phyloP scores from a whole-genome alignment of 1,139 yeast species.

The Suhomyces chickasaworum region DNA sequence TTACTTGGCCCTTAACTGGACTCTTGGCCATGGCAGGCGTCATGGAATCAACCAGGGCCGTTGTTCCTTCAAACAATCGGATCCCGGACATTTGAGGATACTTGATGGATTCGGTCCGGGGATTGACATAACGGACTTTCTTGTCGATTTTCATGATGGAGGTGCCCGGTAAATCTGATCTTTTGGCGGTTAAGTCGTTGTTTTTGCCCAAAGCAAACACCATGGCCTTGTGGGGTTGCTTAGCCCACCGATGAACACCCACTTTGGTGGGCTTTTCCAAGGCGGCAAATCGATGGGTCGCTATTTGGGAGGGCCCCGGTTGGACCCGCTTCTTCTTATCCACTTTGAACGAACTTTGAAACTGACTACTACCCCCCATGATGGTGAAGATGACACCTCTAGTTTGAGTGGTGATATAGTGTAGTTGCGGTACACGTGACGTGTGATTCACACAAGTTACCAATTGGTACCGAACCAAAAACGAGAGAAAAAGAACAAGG shows the following conservation, averaged over 20 bases:
- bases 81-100: slow-evolving; percentile 13
- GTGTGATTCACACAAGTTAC: too few relatives aligned
- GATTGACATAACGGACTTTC: slow-evolving; percentile 12
- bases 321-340: slow-evolving; percentile 15
- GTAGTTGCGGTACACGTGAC: slow-evolving; percentile 3
- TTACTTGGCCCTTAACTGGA: slow-evolving; percentile 5
- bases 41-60: neutral
- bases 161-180: slow-evolving; percentile 20
- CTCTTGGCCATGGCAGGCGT: neutral
- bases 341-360: slow-evolving; percentile 10
- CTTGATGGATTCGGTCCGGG: slow-evolving; percentile 13
- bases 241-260: slow-evolving; percentile 18
- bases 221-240: slow-evolving; percentile 15
- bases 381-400: neutral
- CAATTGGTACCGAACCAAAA: too few relatives aligned
- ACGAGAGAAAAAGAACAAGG: neutral
- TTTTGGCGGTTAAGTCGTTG: slow-evolving; percentile 17
- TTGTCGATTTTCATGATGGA: slow-evolving; percentile 15
- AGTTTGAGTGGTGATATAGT: neutral
- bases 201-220: slow-evolving; percentile 20
- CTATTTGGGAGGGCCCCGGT: slow-evolving; percentile 19
- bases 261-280: slow-evolving; percentile 6
- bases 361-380: slow-evolving; percentile 7
- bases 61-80: slow-evolving; percentile 8
- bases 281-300: slow-evolving; percentile 1